Evolutionary conservation across 305 asterid genomes (phyloP), one percentile per base, ranked within the genome.

Genomic region (Solanum hybrid): DNA sequence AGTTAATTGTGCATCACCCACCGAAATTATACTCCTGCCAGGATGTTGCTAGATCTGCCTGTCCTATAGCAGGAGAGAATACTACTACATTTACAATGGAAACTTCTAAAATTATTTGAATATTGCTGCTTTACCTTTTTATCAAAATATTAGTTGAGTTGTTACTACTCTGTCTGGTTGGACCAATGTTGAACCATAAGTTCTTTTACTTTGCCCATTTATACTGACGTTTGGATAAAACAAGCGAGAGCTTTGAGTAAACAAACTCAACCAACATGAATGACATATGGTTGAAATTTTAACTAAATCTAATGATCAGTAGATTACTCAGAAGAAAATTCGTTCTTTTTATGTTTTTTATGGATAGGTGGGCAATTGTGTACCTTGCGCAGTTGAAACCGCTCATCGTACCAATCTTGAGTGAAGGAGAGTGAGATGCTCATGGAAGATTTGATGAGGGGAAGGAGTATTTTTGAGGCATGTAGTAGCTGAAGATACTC

Each of bases 321-420:
- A 6, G 37, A 73, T 73, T 73, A 14, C 37, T 73, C 37, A 3
- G 37, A 14, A 29, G 1, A 29, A 27, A 16, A 1, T 32, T 73
- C 81, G 4, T 36, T 79, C 36, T 13, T 38, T 66, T 72, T 75
- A 72, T 20, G 29, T 17, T 29, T 34, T 34, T 11, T 69, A 38
- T 42, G 90, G 79, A 31, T 46, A 82, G 90, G 90, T 89, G 90
- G 90, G 90, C 88, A 0, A 88, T 88, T 37, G 90, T 88, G 76
- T 88, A 88, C 31, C 90, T 88, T 79, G 90, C 90, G 10, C 90
- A 89, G 90, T 66, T 89, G 88, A 89, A 89, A 8, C 90, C 90
- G 12, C 90, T 89, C 82, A 82, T 89, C 1, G 90, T 89, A 42
- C 90, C 90, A 38, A 72, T 89, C 37, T 32, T 82, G 81, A 89